Evolutionary conservation across 176 grass and related monocot genomes (phyloP).

Genomic region (Ananas comosus): DNA sequence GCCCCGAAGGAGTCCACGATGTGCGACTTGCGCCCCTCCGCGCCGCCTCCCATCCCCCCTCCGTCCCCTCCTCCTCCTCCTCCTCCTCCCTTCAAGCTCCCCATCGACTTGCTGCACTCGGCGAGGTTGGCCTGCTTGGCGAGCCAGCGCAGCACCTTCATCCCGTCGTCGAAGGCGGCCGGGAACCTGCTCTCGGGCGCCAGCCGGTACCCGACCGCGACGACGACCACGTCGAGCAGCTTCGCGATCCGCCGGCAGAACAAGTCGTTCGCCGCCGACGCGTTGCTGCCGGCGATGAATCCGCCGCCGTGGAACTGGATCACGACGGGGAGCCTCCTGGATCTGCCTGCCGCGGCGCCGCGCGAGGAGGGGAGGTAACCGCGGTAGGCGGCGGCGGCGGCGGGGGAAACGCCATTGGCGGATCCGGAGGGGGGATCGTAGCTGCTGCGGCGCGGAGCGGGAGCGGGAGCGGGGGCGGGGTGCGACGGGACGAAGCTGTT

Average conservation of each 20-base stretch:
- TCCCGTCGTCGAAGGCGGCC: slow-evolving; percentile 76
- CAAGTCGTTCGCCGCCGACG: slow-evolving; percentile 54
- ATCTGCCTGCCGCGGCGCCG: slow-evolving; percentile 13
- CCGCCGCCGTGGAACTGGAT: slow-evolving; percentile 88
- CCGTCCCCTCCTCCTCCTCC: too few species aligned
- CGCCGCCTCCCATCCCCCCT: slow-evolving; percentile 1
- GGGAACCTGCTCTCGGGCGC: slow-evolving; percentile 77
- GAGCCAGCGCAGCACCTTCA: slow-evolving; percentile 75
- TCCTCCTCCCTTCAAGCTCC: slow-evolving; percentile 1
- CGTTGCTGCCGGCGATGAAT: slow-evolving; percentile 66
- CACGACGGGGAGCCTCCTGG: slow-evolving; percentile 55
- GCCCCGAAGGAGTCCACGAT: slow-evolving; percentile 59
- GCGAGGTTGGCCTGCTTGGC: slow-evolving; percentile 80
- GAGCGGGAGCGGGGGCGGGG: background rate
- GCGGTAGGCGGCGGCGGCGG: slow-evolving; percentile 27
- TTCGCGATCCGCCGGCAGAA: slow-evolving; percentile 86
- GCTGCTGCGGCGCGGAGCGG: background rate
- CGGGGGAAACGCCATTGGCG: background rate
- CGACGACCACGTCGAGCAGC: slow-evolving; percentile 62
- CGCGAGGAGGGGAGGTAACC: slow-evolving; percentile 51
- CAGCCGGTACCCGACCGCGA: slow-evolving; percentile 69
- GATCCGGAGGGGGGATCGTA: background rate
- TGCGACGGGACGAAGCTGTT: slow-evolving; percentile 35
- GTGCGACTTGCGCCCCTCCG: slow-evolving; percentile 35
- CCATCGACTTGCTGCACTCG: slow-evolving; percentile 13